A percentile compares a stretch with the other conserved stretches of the same genome.
These are phyloP conservation scores for Pestalotiopsis sp. DNA, from an alignment of 2,329 filamentous ascomycete genomes.

Conservation along the genomic window DNA sequence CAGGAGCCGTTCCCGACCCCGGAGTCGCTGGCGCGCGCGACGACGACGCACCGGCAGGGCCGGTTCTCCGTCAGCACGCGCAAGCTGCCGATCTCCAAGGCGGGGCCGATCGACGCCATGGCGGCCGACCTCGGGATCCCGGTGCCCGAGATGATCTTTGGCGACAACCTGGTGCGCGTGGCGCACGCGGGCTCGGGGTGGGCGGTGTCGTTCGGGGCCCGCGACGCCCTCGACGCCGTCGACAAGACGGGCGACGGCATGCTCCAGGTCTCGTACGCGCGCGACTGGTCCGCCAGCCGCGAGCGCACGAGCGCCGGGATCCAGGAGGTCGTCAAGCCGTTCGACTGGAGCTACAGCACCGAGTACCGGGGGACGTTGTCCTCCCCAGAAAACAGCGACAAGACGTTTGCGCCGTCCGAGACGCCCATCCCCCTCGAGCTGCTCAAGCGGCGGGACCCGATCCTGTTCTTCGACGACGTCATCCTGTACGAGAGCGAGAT, in stretches of 20 bases:
- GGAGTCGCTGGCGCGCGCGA: conserved; percentile 53
- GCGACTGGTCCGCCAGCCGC: conserved; percentile 72
- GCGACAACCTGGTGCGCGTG: conserved; percentile 84
- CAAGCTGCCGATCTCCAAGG: conserved; percentile 93
- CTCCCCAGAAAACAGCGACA: conserved; percentile 30
- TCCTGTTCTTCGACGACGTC: conserved; percentile 95
- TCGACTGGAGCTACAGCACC: conserved; percentile 97
- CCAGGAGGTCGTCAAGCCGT: conserved; percentile 91
- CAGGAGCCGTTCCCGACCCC: conserved; percentile 60
- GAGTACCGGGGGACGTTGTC: conserved; percentile 72
- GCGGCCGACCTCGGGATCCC: conserved; percentile 78
- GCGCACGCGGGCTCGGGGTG: conserved; percentile 76
- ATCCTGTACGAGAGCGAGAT: conserved; percentile 97
- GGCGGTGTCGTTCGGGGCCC: conserved; percentile 80
- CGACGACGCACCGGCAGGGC: conserved; percentile 59
- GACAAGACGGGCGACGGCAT: conserved; percentile 92
- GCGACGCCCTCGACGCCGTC: conserved; percentile 84
- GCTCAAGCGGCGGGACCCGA: conserved; percentile 86
- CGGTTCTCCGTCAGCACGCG: conserved; percentile 78
- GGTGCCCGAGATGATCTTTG: conserved; percentile 98
- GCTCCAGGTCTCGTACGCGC: conserved; percentile 91
- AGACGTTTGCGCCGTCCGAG: conserved; percentile 29
- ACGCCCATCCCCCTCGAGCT: conserved; percentile 79
- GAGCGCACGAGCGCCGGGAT: conserved; percentile 85
- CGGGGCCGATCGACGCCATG: conserved; percentile 86